Evolutionary conservation across 2,329 filamentous ascomycete species (phyloP), one percentile per base, ranked within the genome.

Genomic region (Sporothrix humicola): DNA sequence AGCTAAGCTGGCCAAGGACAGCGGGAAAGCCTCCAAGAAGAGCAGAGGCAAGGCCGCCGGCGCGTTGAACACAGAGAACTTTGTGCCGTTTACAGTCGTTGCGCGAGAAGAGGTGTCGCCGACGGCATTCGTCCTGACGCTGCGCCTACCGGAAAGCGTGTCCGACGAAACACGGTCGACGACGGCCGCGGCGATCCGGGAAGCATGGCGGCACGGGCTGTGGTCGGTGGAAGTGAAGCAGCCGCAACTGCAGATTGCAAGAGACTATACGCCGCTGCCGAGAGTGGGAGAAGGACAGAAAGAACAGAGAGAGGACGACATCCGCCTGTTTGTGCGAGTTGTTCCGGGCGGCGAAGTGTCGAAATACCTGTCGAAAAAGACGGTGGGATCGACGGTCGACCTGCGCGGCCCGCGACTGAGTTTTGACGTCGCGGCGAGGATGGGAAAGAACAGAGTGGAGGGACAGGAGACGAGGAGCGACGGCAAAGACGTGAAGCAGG

Each of bases 181-280:
- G 4, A 80, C 69, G 76, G 80, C 6, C 69, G 61, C 52, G 73
- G 52, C 78, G 75, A 1, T 81, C 78, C 10, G 80, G 80, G 72
- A 69, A 12, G 85, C 85, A 31, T 91, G 89, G 88, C 81, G 82
- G 59, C 85, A 88, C 73, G 92, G 92, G 4, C 86, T 97, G 58
- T 97, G 94, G 92, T 94, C 92, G 76, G 91, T 98, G 48, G 92
- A 98, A 84, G 90, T 97, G 79, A 97, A 97, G 83, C 96, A 98
- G 83, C 96, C 96, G 1, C 91, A 97, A 81, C 83, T 98, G 73
- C 95, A 98, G 82, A 97, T 99, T 77, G 93, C 93, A 59, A 85
- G 96, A 75, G 91, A 94, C 73, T 99, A 99, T 82, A 98, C 96
- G 3, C 94, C 95, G 0, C 84, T 99, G 0, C 95, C 94, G 0